Conservation (phyloP, 352 stramenopile species). For the Globisporangium perplexum region DNA sequence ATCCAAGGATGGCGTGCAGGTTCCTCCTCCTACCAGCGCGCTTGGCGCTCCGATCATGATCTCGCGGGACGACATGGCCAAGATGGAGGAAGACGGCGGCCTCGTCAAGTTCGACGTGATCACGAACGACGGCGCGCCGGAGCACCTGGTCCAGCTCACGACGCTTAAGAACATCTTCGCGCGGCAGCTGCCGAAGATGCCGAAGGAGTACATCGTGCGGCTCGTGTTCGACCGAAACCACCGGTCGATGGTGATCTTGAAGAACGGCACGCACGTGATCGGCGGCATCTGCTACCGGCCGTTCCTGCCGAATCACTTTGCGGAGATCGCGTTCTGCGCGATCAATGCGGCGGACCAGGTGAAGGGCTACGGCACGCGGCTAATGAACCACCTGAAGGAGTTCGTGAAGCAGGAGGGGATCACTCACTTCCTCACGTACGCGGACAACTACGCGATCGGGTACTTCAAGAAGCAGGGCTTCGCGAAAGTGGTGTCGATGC, state of each 20-base stretch:
- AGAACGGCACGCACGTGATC: conserved; percentile 91
- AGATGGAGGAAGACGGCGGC: conserved; percentile 79
- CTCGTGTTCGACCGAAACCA: conserved; percentile 97
- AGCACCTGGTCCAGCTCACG: conserved; percentile 91
- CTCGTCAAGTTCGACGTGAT: conserved; percentile 85
- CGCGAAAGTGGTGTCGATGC: conserved; percentile 85
- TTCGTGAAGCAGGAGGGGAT: conserved; percentile 90
- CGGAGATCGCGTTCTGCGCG: conserved; percentile 99
- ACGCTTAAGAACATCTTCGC: conserved; percentile 98
- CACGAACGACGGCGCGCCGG: conserved; percentile 84
- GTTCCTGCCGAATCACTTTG: conserved; percentile 94
- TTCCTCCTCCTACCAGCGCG: background rate
- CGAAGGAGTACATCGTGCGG: conserved; percentile 98
- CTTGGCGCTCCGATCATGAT: conserved; percentile 43
- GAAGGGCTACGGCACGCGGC: conserved; percentile 95
- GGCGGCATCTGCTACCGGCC: conserved; percentile 97
- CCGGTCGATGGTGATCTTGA: conserved; percentile 90
- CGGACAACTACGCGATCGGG: conserved; percentile 98
- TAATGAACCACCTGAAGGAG: conserved; percentile 99
- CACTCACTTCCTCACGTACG: conserved; percentile 98
- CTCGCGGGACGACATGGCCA: conserved; percentile 85
- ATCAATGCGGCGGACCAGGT: conserved; percentile 96
- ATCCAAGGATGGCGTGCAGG: background rate
- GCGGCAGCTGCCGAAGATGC: conserved; percentile 98
- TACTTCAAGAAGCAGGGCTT: conserved; percentile 99